Conservation (phyloP, 2,329 filamentous ascomycete species). For the Zelopaecilomyces penicillatus region DNA sequence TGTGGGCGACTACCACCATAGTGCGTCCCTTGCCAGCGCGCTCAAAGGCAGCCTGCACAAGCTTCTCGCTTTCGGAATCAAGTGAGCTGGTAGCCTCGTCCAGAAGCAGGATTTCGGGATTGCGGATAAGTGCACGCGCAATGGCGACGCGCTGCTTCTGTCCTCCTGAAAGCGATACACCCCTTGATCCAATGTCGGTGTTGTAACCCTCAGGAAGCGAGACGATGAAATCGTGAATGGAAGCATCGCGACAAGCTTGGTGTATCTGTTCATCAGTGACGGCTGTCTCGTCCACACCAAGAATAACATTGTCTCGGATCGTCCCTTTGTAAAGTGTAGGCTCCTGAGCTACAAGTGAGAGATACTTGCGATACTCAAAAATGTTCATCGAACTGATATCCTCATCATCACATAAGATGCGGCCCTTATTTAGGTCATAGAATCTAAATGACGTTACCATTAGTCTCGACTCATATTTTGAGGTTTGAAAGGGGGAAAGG, state of each 20-base stretch:
- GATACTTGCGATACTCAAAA: conserved; percentile 51
- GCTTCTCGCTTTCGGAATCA: conserved; percentile 53
- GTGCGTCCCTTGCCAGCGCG: conserved; percentile 50
- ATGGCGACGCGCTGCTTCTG: conserved; percentile 65
- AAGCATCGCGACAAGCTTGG: conserved; percentile 50
- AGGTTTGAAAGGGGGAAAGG: too few relatives aligned
- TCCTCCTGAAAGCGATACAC: conserved; percentile 60
- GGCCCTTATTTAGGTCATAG: conserved; percentile 58
- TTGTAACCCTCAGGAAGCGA: conserved; percentile 60
- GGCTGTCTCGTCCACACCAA: conserved; percentile 50
- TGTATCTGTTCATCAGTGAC: conserved; percentile 45
- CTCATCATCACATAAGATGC: conserved; percentile 54
- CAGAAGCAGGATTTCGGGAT: conserved; percentile 58
- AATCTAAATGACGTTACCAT: conserved; percentile 36
- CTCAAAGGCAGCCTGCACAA: conserved; percentile 62
- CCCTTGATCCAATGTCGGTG: conserved; percentile 59
- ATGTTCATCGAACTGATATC: conserved; percentile 53
- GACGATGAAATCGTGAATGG: conserved; percentile 62
- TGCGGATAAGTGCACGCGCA: conserved; percentile 57
- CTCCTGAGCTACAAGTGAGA: conserved; percentile 69
- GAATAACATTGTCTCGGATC: conserved; percentile 60
- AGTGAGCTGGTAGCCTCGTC: conserved; percentile 67
- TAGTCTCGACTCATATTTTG: background rate
- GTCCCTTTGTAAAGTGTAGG: conserved; percentile 62
- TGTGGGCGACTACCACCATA: conserved; percentile 69